A percentile compares a stretch with the other conserved stretches of the same genome.
Conservation (phyloP, 306 rosid genomes). For the Pterocarpus santalinus region DNA sequence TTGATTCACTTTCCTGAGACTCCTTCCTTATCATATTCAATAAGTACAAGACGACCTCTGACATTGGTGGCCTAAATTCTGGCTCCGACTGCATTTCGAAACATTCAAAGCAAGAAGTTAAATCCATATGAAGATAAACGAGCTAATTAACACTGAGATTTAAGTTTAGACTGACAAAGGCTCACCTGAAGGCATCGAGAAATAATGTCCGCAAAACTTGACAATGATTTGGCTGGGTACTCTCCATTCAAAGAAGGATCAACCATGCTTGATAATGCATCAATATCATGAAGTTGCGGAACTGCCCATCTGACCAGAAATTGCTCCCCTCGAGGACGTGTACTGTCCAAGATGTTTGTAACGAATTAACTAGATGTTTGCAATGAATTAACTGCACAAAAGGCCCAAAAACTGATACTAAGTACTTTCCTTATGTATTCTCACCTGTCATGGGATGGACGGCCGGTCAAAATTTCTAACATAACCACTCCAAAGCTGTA, state of each 20-base stretch:
- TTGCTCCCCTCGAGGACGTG: slow-evolving; percentile 81
- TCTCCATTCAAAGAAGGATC: slow-evolving; percentile 82
- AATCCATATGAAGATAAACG: background rate
- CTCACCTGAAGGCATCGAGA: slow-evolving; percentile 90
- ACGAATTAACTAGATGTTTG: background rate
- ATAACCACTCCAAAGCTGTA: slow-evolving; percentile 97
- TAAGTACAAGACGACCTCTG: slow-evolving; percentile 89
- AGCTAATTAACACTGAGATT: too few species aligned
- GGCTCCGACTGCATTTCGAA: slow-evolving; percentile 77
- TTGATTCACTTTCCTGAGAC: slow-evolving; percentile 65
- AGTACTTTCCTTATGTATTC: slow-evolving; percentile 14
- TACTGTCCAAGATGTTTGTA: slow-evolving; percentile 52
- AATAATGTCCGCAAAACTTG: slow-evolving; percentile 92
- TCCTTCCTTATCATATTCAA: slow-evolving; percentile 83
- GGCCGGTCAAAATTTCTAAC: slow-evolving; percentile 95
- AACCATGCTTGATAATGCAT: slow-evolving; percentile 91
- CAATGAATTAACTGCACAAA: slow-evolving; percentile 1
- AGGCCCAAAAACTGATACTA: slow-evolving; percentile 13
- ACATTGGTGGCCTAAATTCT: slow-evolving; percentile 93
- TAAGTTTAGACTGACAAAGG: background rate
- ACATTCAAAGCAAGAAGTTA: slow-evolving; percentile 32
- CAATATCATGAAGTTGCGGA: slow-evolving; percentile 95
- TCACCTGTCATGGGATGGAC: slow-evolving; percentile 90
- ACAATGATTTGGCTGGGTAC: slow-evolving; percentile 87
- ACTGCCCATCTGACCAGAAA: slow-evolving; percentile 92